Conservation (phyloP, 1,139 yeast genomes). For the Suhomyces coccinellae region DNA sequence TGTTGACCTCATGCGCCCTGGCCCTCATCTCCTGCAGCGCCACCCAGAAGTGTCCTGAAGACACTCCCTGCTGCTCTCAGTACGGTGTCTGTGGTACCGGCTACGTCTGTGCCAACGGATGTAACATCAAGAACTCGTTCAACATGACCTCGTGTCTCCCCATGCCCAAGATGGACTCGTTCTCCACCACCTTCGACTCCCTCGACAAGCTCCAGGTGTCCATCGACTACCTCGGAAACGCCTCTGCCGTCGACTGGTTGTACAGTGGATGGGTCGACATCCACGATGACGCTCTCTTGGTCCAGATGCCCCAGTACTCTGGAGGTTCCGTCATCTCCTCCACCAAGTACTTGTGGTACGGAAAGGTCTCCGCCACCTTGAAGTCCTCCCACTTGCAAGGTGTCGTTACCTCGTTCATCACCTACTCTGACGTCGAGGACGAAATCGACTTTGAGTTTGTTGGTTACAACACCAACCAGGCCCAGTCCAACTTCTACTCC, state of each 20-base stretch:
- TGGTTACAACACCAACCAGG: constrained; percentile 65
- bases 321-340: constrained; percentile 83
- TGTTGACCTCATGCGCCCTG: constrained; percentile 7
- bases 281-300: constrained; percentile 51
- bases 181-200: constrained; percentile 39
- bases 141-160: constrained; percentile 69
- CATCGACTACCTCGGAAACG: constrained; percentile 65
- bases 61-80: constrained; percentile 78
- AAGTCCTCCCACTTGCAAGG: constrained; percentile 78
- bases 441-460: constrained; percentile 88
- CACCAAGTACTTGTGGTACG: constrained; percentile 83
- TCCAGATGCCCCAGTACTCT: constrained; percentile 80
- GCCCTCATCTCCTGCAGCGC: constrained; percentile 46
- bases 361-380: constrained; percentile 66
- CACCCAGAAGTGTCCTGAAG: constrained; percentile 62
- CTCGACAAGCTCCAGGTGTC: constrained; percentile 33
- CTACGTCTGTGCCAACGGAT: constrained; percentile 75
- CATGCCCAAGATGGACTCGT: constrained; percentile 44
- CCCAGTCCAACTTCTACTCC: constrained; percentile 77
- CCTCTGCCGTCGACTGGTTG: constrained; percentile 67
- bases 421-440: constrained; percentile 83
- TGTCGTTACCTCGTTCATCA: constrained; percentile 82
- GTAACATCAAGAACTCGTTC: constrained; percentile 69
- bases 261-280: constrained; percentile 68
- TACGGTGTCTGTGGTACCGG: constrained; percentile 89